Base-by-base conservation (phyloP, 345 rosid species). In the Lenwebbia sp. region DNA sequence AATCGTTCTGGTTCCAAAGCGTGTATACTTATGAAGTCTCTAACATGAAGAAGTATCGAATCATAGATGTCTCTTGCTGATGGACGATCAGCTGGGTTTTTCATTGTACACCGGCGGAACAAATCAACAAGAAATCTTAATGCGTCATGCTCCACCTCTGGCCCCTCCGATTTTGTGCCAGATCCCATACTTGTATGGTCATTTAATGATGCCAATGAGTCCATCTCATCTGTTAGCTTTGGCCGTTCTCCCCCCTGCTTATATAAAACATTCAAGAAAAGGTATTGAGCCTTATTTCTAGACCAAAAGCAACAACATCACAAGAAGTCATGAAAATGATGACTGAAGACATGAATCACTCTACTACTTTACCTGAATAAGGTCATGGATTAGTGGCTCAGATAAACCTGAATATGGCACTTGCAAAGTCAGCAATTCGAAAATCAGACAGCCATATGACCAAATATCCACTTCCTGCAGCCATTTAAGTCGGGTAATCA, bases 401-500 rank as follows among this genome's bases (percentile, higher is more conserved):
- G 96, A 89, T 78, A 87, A 88, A 49, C 92, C 94, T 5, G 87
- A 89, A 90, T 94, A 96, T 2, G 99, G 99, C 85, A 92, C 88
- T 85, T 93, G 91, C 88, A 97, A 93, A 55, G 99, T 97, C 94
- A 97, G 88, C 88, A 97, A 87, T 90, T 97, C 98, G 12, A 92
- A 91, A 88, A 96, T 93, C 84, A 97, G 86, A 89, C 99, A 97
- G 78, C 99, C 99, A 30, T 92, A 97, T 53, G 99, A 97, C 99
- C 99, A 97, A 60, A 97, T 92, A 86, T 97, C 99, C 88, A 96
- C 98, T 89, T 95, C 99, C 99, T 97, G 95, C 89, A 90, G 88
- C 57, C 82, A 54, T 54, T 56, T 14, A 53, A 54, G 49, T 44
- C 54, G 13, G 28, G 56, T 47, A 47, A 83, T n/a, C 37, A 58